Evolutionary conservation across 345 rosid species (phyloP).

Genomic region (Lepidium aucheri): DNA sequence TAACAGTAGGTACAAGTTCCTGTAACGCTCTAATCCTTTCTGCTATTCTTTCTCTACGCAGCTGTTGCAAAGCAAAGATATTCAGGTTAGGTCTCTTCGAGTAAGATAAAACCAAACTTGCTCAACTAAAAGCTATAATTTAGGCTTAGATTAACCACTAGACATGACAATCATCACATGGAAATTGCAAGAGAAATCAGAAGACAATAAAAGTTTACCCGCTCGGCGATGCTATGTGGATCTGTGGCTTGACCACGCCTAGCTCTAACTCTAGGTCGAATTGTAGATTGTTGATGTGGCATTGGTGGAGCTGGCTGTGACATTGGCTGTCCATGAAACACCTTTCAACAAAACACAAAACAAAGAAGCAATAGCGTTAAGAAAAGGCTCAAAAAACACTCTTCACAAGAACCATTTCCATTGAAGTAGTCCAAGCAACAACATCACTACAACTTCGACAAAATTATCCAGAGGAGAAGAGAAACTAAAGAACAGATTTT

Average conservation of each 20-base stretch:
- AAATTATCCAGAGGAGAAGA: neutral
- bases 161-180: neutral
- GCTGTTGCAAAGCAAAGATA: conserved; percentile 36
- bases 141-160: neutral
- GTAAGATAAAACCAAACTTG: neutral
- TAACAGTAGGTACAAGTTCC: conserved; percentile 96
- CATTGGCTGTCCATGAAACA: conserved; percentile 90
- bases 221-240: conserved; percentile 99
- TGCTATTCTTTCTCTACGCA: conserved; percentile 94
- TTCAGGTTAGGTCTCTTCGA: neutral
- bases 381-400: neutral
- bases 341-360: conserved; percentile 36
- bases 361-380: neutral
- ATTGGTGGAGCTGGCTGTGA: conserved; percentile 59
- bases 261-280: conserved; percentile 97
- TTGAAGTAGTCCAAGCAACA: neutral
- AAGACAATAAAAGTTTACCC: conserved; percentile 34
- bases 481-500: neutral
- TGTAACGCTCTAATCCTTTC: conserved; percentile 96
- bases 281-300: conserved; percentile 74
- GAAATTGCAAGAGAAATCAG: neutral
- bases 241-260: conserved; percentile 99
- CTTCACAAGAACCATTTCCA: neutral
- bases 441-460: neutral
- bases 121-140: neutral